phyloP scores from a whole-genome alignment of 768 basidiomycete species.

The Boletus subcaerulescens region DNA sequence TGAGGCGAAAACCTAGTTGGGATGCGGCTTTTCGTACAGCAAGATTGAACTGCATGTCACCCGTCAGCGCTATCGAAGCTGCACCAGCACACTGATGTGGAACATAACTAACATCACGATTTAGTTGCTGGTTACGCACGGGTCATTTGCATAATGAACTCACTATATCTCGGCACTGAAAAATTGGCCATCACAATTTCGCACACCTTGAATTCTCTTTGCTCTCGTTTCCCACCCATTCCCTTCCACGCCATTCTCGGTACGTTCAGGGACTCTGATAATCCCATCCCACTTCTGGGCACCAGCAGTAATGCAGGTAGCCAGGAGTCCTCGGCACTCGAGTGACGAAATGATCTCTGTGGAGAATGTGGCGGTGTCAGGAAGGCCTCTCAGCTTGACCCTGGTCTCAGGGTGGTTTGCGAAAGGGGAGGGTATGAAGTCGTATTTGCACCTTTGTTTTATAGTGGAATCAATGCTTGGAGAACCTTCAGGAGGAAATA shows the following conservation, averaged over 20 bases:
- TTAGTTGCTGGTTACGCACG: not conserved
- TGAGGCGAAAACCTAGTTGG: slow-evolving; percentile 46
- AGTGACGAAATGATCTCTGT: slow-evolving; percentile 43
- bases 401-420: slow-evolving; percentile 9
- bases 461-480: slow-evolving; percentile 16
- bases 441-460: slow-evolving; percentile 5
- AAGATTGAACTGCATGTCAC: slow-evolving; percentile 48
- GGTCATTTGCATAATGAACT: not conserved
- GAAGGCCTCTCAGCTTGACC: slow-evolving; percentile 1
- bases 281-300: slow-evolving; percentile 51
- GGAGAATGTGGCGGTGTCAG: slow-evolving; percentile 29
- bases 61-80: slow-evolving; percentile 53
- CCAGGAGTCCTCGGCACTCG: slow-evolving; percentile 44
- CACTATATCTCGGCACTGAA: slow-evolving; percentile 35
- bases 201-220: slow-evolving; percentile 25
- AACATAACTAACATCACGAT: slow-evolving; percentile 14
- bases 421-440: slow-evolving; percentile 17
- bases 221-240: slow-evolving; percentile 29
- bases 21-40: slow-evolving; percentile 42
- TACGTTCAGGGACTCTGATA: slow-evolving; percentile 42
- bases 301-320: slow-evolving; percentile 32
- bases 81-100: slow-evolving; percentile 39
- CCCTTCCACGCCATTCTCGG: slow-evolving; percentile 4
- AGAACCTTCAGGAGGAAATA: slow-evolving; percentile 16
- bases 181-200: slow-evolving; percentile 36